A percentile compares a stretch with the other conserved stretches of the same genome.
Evolutionary conservation across 192 early-diverging fungal genomes (phyloP).

Genomic region (Coemansia sp.): DNA sequence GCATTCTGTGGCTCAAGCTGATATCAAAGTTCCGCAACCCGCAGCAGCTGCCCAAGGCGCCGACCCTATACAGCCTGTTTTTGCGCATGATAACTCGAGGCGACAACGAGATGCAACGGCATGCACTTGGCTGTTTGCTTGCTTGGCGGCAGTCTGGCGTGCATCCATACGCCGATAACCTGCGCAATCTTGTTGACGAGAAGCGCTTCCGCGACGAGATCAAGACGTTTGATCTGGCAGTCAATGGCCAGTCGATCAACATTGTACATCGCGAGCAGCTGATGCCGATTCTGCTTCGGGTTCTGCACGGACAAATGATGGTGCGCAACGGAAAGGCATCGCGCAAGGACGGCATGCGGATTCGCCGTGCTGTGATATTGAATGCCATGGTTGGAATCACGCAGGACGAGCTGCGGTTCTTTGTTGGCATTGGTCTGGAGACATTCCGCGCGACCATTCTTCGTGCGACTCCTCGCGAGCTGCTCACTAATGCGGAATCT

Average conservation of each 20-base stretch:
- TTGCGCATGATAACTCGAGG: conserved; percentile 77
- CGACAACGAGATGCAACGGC: conserved; percentile 74
- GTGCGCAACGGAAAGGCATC: conserved; percentile 72
- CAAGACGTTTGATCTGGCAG: conserved; percentile 69
- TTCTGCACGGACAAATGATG: conserved; percentile 91
- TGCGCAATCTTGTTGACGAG: conserved; percentile 79
- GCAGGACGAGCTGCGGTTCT: conserved; percentile 63
- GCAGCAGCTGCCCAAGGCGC: conserved; percentile 22
- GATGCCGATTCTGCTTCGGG: conserved; percentile 73
- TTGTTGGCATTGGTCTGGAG: conserved; percentile 81
- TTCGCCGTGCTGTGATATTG: conserved; percentile 81
- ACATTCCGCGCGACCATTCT: conserved; percentile 61
- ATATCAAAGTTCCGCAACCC: conserved; percentile 44
- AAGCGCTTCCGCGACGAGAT: conserved; percentile 90
- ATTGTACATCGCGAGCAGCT: conserved; percentile 66
- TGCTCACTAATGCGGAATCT: conserved; percentile 29
- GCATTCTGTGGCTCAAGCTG: conserved; percentile 35
- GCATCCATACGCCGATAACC: conserved; percentile 70
- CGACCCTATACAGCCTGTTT: conserved; percentile 46
- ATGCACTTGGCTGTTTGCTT: conserved; percentile 81
- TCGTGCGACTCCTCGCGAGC: conserved; percentile 35
- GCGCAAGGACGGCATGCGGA: conserved; percentile 65
- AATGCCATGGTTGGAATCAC: conserved; percentile 72
- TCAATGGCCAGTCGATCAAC: conserved; percentile 62
- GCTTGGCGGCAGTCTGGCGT: conserved; percentile 76